Base-by-base conservation (phyloP, 768 basidiomycete genomes). In the Tricholomella constricta region DNA sequence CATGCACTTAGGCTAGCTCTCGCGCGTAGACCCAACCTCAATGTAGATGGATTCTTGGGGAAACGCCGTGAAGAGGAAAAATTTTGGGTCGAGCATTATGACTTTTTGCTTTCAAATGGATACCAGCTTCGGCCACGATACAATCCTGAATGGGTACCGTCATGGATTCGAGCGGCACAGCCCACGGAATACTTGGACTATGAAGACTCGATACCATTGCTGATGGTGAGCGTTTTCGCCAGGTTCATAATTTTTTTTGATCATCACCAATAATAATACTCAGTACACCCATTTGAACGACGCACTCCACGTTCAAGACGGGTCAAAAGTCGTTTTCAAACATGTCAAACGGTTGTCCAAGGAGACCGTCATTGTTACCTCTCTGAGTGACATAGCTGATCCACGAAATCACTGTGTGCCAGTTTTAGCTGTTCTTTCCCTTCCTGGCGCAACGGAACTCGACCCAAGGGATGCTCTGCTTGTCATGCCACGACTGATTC, bases 41-140 rank as follows among this genome's bases (percentile, higher is more conserved):
- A n/a, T n/a, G n/a, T n/a, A 31, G 29, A 31, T 31, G 11, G 29
- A 31, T 31, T 31, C 11, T 11, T 31, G 11, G 29, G 29, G 6
- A 31, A 31, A 31, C 29, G 29, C 6, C 11, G 6, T 31, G 29
- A 31, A 31, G 11, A 31, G 29, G 29, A 31, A 11, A 11, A 31
- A 11, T 58, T n/a, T n/a, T n/a, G n/a, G n/a, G n/a, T n/a, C n/a
- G n/a, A n/a, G n/a, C n/a, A n/a, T n/a, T n/a, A n/a, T 10, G 36
- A 48, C 6, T 61, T 63, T 19, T 51, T 61, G 6, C 35, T 49
- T 7, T 29, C 51, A 20, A 31, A 38, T 23, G 60, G 56, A 7
- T 61, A 61, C 37, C n/a, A 23, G 14, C 47, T 61, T 6, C 56
- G 60, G 2, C 51, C 51, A 34, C 50, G 57, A 11, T 59, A 54